A percentile compares a stretch with the other conserved stretches of the same genome.
Evolutionary conservation across 257 asterid genomes (phyloP).

Genomic region (Penstemon newberryi): DNA sequence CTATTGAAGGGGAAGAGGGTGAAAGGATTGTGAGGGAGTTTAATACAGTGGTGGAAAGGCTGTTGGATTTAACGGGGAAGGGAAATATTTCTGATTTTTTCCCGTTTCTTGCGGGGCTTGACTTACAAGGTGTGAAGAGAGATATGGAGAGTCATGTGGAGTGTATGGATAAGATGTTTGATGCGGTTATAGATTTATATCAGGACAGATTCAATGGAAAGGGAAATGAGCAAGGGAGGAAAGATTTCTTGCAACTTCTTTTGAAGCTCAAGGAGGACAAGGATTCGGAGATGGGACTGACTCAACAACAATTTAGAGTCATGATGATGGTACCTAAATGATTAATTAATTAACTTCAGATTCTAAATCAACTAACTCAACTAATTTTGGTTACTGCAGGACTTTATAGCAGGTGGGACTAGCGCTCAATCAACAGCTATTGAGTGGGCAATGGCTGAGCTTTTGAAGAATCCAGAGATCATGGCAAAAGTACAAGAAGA

Average conservation of each 20-base stretch:
- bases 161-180: not conserved
- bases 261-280: not conserved
- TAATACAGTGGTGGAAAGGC: not conserved
- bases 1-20: not conserved
- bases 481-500: conserved; percentile 33
- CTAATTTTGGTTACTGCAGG: not conserved
- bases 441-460: conserved; percentile 47
- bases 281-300: not conserved
- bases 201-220: not conserved
- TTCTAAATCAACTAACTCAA: not conserved
- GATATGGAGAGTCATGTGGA: not conserved
- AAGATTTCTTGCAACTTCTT: not conserved
- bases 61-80: not conserved
- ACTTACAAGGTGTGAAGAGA: conserved; percentile 15
- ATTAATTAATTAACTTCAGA: not conserved
- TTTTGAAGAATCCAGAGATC: conserved; percentile 27
- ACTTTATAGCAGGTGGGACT: not conserved
- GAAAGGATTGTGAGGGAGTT: not conserved
- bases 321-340: not conserved
- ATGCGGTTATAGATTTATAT: not conserved
- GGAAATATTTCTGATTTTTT: not conserved
- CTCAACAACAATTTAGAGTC: conserved; percentile 1
- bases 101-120: conserved; percentile 5
- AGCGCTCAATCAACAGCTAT: conserved; percentile 28
- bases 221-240: not conserved